phyloP scores from a whole-genome alignment of 495 filamentous ascomycete genomes.

The Hyaloscypha bicolor region DNA sequence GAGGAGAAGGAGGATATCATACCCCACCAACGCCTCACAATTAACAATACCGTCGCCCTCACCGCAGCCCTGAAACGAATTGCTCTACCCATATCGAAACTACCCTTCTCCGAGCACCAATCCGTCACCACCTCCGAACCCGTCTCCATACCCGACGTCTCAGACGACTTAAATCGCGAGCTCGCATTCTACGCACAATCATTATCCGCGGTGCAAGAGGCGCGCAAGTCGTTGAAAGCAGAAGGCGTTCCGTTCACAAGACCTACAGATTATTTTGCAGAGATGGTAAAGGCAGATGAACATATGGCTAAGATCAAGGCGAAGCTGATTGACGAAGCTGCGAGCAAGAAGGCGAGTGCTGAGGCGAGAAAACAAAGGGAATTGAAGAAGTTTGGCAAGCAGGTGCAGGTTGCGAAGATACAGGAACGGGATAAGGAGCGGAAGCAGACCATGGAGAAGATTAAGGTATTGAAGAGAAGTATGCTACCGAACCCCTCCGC shows the following conservation, averaged over 20 bases:
- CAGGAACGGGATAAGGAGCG: conserved; percentile 91
- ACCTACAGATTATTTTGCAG: conserved; percentile 93
- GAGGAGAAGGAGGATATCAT: conserved; percentile 84
- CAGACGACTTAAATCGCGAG: conserved; percentile 89
- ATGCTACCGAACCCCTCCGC: conserved; percentile 38
- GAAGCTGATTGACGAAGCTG: conserved; percentile 90
- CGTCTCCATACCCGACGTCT: conserved; percentile 64
- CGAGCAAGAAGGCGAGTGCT: conserved; percentile 84
- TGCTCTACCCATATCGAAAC: conserved; percentile 56
- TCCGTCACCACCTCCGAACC: conserved; percentile 50
- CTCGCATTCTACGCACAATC: conserved; percentile 92
- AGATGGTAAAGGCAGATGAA: conserved; percentile 98
- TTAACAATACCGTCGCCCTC: conserved; percentile 93
- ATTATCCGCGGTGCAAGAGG: conserved; percentile 73
- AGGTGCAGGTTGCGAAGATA: conserved; percentile 94
- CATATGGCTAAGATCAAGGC: conserved; percentile 96
- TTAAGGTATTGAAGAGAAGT: conserved; percentile 92
- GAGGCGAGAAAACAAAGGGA: conserved; percentile 92
- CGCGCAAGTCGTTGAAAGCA: conserved; percentile 71
- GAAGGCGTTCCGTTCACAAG: conserved; percentile 84
- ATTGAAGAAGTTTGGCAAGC: conserved; percentile 98
- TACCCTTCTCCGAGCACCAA: conserved; percentile 59
- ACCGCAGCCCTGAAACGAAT: conserved; percentile 77
- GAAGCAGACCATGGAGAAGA: conserved; percentile 89
- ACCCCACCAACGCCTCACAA: conserved; percentile 89